These are phyloP conservation scores for Mucor circinelloides DNA, from an alignment of 371 early-diverging fungal genomes.

Conservation along the genomic window DNA sequence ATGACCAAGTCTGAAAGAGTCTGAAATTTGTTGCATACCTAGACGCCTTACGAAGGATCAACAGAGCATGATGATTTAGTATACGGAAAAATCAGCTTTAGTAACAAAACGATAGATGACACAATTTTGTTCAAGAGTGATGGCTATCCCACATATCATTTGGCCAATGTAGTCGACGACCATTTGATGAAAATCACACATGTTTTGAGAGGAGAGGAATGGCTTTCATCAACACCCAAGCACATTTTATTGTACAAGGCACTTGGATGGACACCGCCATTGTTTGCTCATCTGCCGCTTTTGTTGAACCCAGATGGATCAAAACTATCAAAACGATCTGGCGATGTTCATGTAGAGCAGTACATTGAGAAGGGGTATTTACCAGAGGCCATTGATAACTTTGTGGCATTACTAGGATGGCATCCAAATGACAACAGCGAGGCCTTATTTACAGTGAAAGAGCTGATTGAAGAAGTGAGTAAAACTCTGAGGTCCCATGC, in stretches of 20 bases:
- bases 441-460: conserved; percentile 54
- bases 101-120: conserved; percentile 82
- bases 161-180: conserved; percentile 96
- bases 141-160: conserved; percentile 93
- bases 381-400: conserved; percentile 89
- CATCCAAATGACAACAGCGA: conserved; percentile 48
- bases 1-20: neutral
- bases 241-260: conserved; percentile 84
- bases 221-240: conserved; percentile 93
- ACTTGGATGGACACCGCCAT: conserved; percentile 79
- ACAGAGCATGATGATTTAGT: conserved; percentile 75
- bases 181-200: conserved; percentile 90
- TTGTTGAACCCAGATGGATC: conserved; percentile 81
- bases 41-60: conserved; percentile 63
- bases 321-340: conserved; percentile 87
- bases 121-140: conserved; percentile 90
- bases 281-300: conserved; percentile 89
- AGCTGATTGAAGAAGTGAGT: conserved; percentile 67
- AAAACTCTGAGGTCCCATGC: neutral
- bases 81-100: conserved; percentile 74
- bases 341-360: conserved; percentile 77
- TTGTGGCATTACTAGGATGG: conserved; percentile 90
- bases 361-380: conserved; percentile 79
- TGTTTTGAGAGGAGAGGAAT: conserved; percentile 95
- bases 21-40: neutral